Conservation (phyloP, 1,284 basidiomycete genomes). For the Tylopilus sp. region DNA sequence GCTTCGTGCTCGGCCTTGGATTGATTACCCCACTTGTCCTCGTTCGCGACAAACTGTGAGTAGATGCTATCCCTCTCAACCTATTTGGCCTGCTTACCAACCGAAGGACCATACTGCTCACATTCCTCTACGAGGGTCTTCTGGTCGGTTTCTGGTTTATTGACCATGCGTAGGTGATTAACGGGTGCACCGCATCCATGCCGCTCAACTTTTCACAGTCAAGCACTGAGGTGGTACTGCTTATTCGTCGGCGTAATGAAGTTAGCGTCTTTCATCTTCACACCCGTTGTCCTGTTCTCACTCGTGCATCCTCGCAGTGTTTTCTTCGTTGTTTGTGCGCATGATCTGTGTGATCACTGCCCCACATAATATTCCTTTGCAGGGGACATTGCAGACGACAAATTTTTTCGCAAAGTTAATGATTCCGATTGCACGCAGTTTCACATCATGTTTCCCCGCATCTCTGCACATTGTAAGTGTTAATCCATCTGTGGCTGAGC, state of each 20-base stretch:
- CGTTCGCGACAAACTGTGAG: conserved; percentile 78
- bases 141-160: conserved; percentile 83
- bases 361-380: conserved; percentile 10
- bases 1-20: conserved; percentile 73
- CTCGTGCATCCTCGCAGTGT: conserved; percentile 41
- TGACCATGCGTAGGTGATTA: conserved; percentile 61
- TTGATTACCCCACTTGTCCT: conserved; percentile 67
- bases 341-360: background rate
- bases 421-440: conserved; percentile 82
- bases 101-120: conserved; percentile 70
- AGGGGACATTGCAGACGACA: conserved; percentile 83
- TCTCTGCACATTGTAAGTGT: conserved; percentile 57
- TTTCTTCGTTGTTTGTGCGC: conserved; percentile 71
- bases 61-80: conserved; percentile 13
- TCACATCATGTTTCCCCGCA: conserved; percentile 57
- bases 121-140: conserved; percentile 66
- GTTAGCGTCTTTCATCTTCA: conserved; percentile 40
- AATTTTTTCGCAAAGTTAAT: conserved; percentile 80
- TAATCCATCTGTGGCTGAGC: background rate
- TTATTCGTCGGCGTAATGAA: conserved; percentile 80
- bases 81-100: conserved; percentile 10
- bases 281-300: conserved; percentile 15
- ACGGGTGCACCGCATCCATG: conserved; percentile 13
- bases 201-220: conserved; percentile 35
- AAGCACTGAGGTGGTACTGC: conserved; percentile 73